Evolutionary conservation across 768 basidiomycete species (phyloP).

Genomic region (Mycena metata): DNA sequence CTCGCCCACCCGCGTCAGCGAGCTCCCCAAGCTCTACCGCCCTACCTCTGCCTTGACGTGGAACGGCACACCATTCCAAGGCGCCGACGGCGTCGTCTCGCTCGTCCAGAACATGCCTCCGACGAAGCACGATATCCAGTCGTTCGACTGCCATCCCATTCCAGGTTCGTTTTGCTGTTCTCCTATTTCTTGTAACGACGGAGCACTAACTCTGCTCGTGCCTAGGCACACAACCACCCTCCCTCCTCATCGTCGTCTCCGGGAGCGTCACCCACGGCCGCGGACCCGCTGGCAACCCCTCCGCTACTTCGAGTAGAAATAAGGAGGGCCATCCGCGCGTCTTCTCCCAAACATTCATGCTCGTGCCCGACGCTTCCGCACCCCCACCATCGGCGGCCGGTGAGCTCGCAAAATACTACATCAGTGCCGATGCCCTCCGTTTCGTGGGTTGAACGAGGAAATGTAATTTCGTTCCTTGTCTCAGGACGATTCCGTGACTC

Average conservation of each 20-base stretch:
- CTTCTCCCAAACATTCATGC: conserved; percentile 90
- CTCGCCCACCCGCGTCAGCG: conserved; percentile 79
- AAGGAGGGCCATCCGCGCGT: conserved; percentile 86
- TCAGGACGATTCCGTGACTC: conserved; percentile 7
- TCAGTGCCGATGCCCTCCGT: conserved; percentile 83
- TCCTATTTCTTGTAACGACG: not conserved
- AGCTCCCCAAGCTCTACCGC: conserved; percentile 87
- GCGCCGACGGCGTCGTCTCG: conserved; percentile 74
- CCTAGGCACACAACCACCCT: conserved; percentile 82
- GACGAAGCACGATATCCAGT: conserved; percentile 88
- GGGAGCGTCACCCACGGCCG: conserved; percentile 83
- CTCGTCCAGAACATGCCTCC: conserved; percentile 80
- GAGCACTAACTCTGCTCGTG: not conserved
- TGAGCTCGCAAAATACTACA: conserved; percentile 86
- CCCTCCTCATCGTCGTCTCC: conserved; percentile 82
- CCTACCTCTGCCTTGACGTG: conserved; percentile 81
- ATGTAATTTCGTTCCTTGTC: conserved; percentile 1
- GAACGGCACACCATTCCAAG: conserved; percentile 88
- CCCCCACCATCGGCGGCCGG: conserved; percentile 70
- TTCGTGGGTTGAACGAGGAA: conserved; percentile 73
- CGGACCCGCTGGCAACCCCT: conserved; percentile 70
- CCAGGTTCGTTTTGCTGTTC: conserved; percentile 65
- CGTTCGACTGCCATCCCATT: conserved; percentile 92
- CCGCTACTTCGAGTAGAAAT: conserved; percentile 61
- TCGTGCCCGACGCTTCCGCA: conserved; percentile 80